Base-by-base conservation (phyloP, 352 stramenopile species). In the Pythium aquatile region DNA sequence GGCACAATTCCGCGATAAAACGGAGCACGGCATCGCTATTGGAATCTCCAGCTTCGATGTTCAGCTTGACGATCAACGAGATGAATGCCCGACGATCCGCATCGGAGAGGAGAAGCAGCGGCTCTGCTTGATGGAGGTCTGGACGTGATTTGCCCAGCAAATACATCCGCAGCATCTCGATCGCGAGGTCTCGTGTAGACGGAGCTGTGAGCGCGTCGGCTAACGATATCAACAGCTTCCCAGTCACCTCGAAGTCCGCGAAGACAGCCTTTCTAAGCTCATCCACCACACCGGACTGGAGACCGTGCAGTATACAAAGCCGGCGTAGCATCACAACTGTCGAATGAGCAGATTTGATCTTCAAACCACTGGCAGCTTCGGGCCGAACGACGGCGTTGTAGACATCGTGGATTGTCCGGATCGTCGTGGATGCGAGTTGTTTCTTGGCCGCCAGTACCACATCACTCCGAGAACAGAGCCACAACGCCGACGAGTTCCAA, bases 381-480 rank as follows among this genome's bases (percentile, higher is more conserved):
- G 17, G 17, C 13, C 14, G 10, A 26, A 1, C 4, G 49, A 20
- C 2, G 17, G n/a, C 44, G n/a, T 20, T 13, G 51, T 71, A 48
- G 4, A 63, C 10, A 0, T 57, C 33, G 37, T 66, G 30, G 6
- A 68, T 55, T 0, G 61, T 33, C 3, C 11, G 54, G 16, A 20
- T 26, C 6, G 51, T 32, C 5, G 11, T 11, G 5, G 6, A 2
- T 26, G 57, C 39, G 7, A 70, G 68, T 5, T 59, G 48, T 53
- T 73, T 78, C 55, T 68, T 65, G 17, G 76, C 65, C 2, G 53
- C 32, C n/a, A 74, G 62, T 1, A 69, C 65, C 40, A 26, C 47
- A 9, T 76, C 63, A 46, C 72, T 81, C 16, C 84, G 77, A 4
- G 75, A 69, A 60, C 81, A 90, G 58, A 91, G 26, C 44, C 87